Evolutionary conservation across 2,329 filamentous ascomycete species (phyloP), one percentile per base, ranked within the genome.

Genomic region (Claviceps sp.): DNA sequence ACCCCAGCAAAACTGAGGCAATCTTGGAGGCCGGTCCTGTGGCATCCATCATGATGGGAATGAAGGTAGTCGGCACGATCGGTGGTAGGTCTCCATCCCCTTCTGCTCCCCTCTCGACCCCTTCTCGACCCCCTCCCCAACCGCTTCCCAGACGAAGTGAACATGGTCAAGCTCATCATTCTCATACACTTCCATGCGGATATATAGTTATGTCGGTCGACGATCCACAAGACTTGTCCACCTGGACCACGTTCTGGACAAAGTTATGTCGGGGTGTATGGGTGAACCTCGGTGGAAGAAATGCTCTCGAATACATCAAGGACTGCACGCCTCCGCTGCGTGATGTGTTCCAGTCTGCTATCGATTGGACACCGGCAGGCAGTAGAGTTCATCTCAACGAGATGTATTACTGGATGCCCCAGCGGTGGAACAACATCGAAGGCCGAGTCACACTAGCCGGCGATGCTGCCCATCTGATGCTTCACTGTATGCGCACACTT

Each of bases 381-480:
- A 64, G 61, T 37, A 52, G 50, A 7, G 62, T 64, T 37, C 59
- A 60, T 47, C 58, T 67, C 14, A 62, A 67, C 52, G 63, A 69
- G 54, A 68, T 70, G 62, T 63, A 61, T 42, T 66, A 67, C 52
- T 70, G 67, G 68, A 52, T 62, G 13, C 58, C 67, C 2, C 55
- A 57, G 18, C 53, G 56, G 0, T 71, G 64, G 60, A 58, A 65
- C 24, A 67, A 64, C 22, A 57, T 53, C 2, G 56, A 52, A 1
- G 65, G 66, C 1, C 58, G 66, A 22, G 60, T 67, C 13, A 69
- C 68, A n/a, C 59, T 70, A 2, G 66, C 65, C 0, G 68, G 69
- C 13, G 69, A 71, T 49, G 67, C 69, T 1, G 66, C 63, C 4
- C 69, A 76, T 60, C 67, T 72, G 0, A 74, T 75, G 71, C 59